Evolutionary conservation across 176 grass and related monocot species (phyloP).

Genomic region (Cymbopogon citratus): DNA sequence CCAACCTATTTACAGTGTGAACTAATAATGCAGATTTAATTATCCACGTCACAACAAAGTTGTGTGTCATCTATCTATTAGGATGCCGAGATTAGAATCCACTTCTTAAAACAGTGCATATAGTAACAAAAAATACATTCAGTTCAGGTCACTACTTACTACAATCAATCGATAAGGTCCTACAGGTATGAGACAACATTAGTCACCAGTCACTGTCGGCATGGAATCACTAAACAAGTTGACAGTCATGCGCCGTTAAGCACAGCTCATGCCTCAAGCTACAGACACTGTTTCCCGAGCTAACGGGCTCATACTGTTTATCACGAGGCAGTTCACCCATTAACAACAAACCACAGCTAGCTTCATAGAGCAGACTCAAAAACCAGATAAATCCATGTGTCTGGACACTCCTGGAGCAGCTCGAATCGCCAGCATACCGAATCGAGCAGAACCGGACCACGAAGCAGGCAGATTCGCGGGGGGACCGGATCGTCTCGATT

Average conservation of each 20-base stretch:
- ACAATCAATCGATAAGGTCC: background rate
- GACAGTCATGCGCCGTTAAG: background rate
- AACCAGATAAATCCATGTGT: background rate
- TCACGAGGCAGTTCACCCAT: background rate
- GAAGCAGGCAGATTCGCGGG: slow-evolving; percentile 12
- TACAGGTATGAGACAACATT: background rate
- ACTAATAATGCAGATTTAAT: background rate
- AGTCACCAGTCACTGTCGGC: background rate
- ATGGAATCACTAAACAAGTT: background rate
- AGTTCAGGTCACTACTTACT: background rate
- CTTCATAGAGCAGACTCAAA: background rate
- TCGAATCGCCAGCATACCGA: background rate
- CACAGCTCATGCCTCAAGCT: background rate
- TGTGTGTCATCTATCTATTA: background rate
- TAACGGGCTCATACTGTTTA: background rate
- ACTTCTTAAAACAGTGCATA: background rate
- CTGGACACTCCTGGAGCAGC: background rate
- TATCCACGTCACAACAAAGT: background rate
- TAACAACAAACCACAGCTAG: slow-evolving; percentile 15
- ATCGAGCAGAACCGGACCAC: slow-evolving; percentile 20
- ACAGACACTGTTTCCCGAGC: background rate
- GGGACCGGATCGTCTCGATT: slow-evolving; percentile 30
- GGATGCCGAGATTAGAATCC: background rate
- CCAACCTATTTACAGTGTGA: background rate
- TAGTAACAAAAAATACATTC: background rate